Base-by-base conservation (phyloP, 2,329 filamentous ascomycete species). In the Capronia coronata region DNA sequence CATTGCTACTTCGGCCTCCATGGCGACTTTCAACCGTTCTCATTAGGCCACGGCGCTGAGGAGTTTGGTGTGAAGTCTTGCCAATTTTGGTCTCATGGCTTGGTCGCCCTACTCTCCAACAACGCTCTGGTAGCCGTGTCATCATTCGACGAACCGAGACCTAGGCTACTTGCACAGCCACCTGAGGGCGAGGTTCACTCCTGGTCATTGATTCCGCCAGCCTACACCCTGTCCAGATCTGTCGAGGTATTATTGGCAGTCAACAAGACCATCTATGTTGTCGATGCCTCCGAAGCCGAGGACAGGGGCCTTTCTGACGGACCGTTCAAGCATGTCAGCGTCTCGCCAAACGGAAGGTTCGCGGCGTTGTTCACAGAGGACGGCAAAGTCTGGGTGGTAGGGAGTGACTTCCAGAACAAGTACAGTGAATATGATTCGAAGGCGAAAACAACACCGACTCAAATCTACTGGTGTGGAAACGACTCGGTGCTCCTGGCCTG, bases 401-500 rank as follows among this genome's bases (percentile, higher is more conserved):
- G 87, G 41, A 91, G 88, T 62, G 91, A 98, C 66, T 97, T 97
- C 65, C 89, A 95, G 65, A 89, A 86, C 62, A 84, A 90, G 49
- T 75, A 95, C 55, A 91, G 89, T 64, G 90, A 97, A 68, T 91
- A 97, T 64, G 83, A 95, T 62, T 91, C 90, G 1, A 83, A 83
- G 59, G 90, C 87, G 8, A 85, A 84, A 65, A 94, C 88, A 3
- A 77, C 84, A 1, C 93, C 93, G 2, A 85, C 87, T 61, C 87
- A 93, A 56, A 77, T 98, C 54, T 84, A 93, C 61, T 98, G 93
- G 93, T 98, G 93, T 66, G 93, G 93, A 3, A 91, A 93, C 61
- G 91, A 97, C 67, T 88, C 90, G 11, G 86, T 93, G 2, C 80
- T 95, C 22, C 81, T 98, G 61, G 90, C 90, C 0, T 98, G 93